Conservation (phyloP, 1,139 yeast species). For the Pichia sp. region DNA sequence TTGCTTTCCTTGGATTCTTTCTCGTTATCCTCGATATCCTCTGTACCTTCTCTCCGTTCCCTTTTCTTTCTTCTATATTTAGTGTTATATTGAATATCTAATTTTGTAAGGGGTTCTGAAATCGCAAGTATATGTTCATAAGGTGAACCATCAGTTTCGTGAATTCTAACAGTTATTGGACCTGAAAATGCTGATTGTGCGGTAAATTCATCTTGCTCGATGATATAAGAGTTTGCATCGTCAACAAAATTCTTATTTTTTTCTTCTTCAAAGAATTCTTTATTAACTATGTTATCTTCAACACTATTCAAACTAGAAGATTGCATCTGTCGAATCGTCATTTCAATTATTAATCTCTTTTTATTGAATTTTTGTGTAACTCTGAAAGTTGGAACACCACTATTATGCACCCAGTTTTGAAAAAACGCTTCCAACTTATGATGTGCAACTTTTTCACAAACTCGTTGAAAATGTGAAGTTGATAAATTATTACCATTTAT, state of each 20-base stretch:
- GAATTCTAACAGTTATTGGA: conserved; percentile 94
- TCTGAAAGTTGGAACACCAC: conserved; percentile 83
- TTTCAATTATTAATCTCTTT: conserved; percentile 88
- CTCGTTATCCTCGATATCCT: conserved; percentile 28
- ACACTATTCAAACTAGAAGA: conserved; percentile 39
- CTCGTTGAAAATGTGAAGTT: conserved; percentile 79
- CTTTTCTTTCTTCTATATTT: conserved; percentile 67
- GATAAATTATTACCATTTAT: conserved; percentile 70
- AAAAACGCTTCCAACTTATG: conserved; percentile 78
- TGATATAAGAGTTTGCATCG: conserved; percentile 36
- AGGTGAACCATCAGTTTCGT: conserved; percentile 99
- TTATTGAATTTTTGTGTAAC: conserved; percentile 90
- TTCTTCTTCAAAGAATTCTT: conserved; percentile 10
- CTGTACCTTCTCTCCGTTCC: conserved; percentile 33
- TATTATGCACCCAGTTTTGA: conserved; percentile 87
- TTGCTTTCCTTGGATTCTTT: conserved; percentile 32
- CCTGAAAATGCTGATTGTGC: conserved; percentile 64
- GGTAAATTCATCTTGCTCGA: conserved; percentile 27
- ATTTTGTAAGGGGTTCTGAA: conserved; percentile 75
- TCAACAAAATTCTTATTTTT: conserved; percentile 34
- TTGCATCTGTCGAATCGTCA: conserved; percentile 90
- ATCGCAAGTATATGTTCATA: conserved; percentile 94
- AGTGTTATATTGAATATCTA: conserved; percentile 92
- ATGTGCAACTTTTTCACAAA: conserved; percentile 91
- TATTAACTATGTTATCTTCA: conserved; percentile 12